Percentiles rank a stretch among this genome's conserved stretches.
Conservation (phyloP, 2,329 filamentous ascomycete species). For the Claviceps digitariae region DNA sequence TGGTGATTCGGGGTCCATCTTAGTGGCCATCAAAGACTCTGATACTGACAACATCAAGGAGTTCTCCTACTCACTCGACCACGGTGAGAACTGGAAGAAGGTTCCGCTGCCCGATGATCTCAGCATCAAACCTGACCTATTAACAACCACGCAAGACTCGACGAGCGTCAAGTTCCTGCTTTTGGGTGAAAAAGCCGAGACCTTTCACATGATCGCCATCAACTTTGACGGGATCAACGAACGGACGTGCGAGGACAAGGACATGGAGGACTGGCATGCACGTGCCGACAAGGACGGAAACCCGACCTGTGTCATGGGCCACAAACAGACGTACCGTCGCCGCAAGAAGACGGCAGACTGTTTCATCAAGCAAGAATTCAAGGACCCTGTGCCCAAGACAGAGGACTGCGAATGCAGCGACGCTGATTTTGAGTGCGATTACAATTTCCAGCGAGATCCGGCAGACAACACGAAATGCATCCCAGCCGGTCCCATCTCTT, state of each 20-base stretch:
- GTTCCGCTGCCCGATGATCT: conserved; percentile 52
- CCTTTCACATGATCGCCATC: conserved; percentile 57
- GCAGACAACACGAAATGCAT: conserved; percentile 57
- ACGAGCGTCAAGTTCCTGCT: conserved; percentile 86
- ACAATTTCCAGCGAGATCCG: conserved; percentile 62
- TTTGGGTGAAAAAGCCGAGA: conserved; percentile 44
- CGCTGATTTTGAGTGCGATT: conserved; percentile 90
- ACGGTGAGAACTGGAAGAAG: conserved; percentile 71
- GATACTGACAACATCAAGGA: conserved; percentile 44
- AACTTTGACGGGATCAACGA: conserved; percentile 77
- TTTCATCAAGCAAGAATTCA: conserved; percentile 76
- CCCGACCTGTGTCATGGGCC: conserved; percentile 86
- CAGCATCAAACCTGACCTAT: conserved; percentile 54
- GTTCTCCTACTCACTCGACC: conserved; percentile 69
- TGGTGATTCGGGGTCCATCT: conserved; percentile 79
- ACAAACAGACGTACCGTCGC: conserved; percentile 74
- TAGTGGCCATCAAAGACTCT: conserved; percentile 72
- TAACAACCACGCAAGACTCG: conserved; percentile 86
- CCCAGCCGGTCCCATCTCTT: conserved; percentile 43
- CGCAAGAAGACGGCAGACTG: conserved; percentile 82
- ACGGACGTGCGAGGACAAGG: conserved; percentile 59
- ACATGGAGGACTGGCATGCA: conserved; percentile 83
- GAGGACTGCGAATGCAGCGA: conserved; percentile 71
- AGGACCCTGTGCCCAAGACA: conserved; percentile 56
- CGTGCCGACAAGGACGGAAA: conserved; percentile 68